Percentiles rank a stretch among this genome's conserved stretches.
These are phyloP conservation scores for Paramecium biaurelia DNA, from an alignment of 73 alveolate genomes.

Conservation along the genomic window DNA sequence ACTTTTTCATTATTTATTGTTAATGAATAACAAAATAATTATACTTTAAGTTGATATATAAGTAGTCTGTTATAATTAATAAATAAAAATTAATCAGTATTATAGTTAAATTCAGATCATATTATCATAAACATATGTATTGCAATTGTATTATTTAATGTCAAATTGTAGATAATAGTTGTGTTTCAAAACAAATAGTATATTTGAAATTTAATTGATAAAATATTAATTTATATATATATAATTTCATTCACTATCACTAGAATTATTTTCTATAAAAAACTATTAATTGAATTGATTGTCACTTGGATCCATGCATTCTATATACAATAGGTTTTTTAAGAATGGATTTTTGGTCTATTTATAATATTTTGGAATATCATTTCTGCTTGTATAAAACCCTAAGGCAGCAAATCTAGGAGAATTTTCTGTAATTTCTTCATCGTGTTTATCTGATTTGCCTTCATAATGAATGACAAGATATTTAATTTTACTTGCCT, in stretches of 20 bases:
- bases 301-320: slow-evolving; percentile 8
- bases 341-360: slow-evolving; percentile 23
- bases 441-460: slow-evolving; percentile 45
- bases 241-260: not conserved
- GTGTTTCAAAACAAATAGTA: not conserved
- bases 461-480: slow-evolving; percentile 44
- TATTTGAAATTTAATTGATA: not conserved
- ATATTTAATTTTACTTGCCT: not conserved
- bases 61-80: not conserved
- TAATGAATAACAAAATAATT: too few species aligned
- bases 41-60: not conserved
- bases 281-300: slow-evolving; percentile 7
- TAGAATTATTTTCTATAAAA: not conserved
- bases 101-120: not conserved
- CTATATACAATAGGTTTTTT: not conserved
- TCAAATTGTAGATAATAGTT: not conserved
- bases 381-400: slow-evolving; percentile 28
- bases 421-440: slow-evolving; percentile 1
- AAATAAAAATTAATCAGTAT: not conserved
- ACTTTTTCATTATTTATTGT: too few species aligned
- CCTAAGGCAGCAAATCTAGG: slow-evolving; percentile 29
- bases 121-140: not conserved
- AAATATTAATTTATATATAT: not conserved
- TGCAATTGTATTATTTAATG: too few species aligned
- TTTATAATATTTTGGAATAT: slow-evolving; percentile 13